Evolutionary conservation across 257 asterid species (phyloP).

Genomic region (Coffea canephora): DNA sequence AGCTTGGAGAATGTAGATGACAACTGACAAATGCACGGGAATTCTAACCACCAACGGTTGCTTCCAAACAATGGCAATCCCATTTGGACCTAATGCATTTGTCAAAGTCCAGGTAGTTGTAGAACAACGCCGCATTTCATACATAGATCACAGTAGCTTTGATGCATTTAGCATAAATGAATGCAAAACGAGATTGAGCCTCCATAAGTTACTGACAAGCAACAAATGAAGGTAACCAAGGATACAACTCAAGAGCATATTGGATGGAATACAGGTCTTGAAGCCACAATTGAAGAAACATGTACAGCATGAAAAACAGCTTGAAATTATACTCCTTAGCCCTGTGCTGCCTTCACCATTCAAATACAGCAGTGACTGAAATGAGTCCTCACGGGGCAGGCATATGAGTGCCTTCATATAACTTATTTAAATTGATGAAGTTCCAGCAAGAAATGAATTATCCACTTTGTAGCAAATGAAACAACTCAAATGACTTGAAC

Average conservation of each 20-base stretch:
- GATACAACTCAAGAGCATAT: too few relatives aligned
- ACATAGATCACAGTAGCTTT: not conserved
- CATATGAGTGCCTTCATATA: not conserved
- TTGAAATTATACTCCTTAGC: not conserved
- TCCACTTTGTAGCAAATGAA: not conserved
- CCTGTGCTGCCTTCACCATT: not conserved
- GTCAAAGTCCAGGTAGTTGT: not conserved
- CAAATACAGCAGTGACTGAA: not conserved
- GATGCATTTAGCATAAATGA: not conserved
- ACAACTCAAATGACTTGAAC: not conserved
- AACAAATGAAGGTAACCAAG: not conserved
- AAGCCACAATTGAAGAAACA: too few relatives aligned
- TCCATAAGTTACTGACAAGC: too few relatives aligned
- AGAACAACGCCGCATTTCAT: too few relatives aligned
- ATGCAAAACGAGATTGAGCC: not conserved
- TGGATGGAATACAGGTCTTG: too few relatives aligned
- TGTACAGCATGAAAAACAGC: not conserved
- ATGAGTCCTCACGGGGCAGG: not conserved
- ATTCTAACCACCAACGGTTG: not conserved
- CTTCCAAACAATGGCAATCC: not conserved
- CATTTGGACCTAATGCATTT: not conserved
- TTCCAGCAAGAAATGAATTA: not conserved
- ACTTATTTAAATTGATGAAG: not conserved
- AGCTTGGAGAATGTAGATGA: not conserved
- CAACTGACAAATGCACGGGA: not conserved